Evolutionary conservation across 1,284 basidiomycete genomes (phyloP).

Genomic region (Exobasidium rhododendri): DNA sequence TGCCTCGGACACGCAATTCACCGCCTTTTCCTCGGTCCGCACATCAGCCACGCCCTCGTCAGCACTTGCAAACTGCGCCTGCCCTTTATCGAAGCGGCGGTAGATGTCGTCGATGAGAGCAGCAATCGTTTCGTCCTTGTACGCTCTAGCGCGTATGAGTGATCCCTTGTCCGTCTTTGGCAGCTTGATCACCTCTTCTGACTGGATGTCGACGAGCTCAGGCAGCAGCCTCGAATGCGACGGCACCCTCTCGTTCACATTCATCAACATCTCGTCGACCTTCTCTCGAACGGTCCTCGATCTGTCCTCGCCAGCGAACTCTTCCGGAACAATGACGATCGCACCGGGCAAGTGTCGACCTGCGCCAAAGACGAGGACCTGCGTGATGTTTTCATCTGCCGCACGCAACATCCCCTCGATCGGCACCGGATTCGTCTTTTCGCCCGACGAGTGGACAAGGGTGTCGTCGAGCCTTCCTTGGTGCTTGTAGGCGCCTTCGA

Average conservation of each 20-base stretch:
- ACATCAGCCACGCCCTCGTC: neutral
- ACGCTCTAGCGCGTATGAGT: neutral
- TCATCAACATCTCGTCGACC: neutral
- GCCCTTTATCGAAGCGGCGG: neutral
- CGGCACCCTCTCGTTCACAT: neutral
- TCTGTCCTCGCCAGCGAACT: conserved; percentile 29
- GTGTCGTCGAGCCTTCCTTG: conserved; percentile 66
- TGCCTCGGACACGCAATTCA: neutral
- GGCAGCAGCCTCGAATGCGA: conserved; percentile 4
- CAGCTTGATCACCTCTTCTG: neutral
- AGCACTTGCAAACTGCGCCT: conserved; percentile 33
- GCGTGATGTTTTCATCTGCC: conserved; percentile 58
- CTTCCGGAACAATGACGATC: conserved; percentile 62
- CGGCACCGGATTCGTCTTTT: conserved; percentile 39
- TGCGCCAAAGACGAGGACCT: conserved; percentile 65
- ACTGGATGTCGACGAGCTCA: neutral
- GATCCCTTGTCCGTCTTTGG: conserved; percentile 7
- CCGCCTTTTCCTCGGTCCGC: neutral
- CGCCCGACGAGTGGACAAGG: conserved; percentile 55
- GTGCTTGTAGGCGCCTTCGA: conserved; percentile 60
- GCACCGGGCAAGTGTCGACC: conserved; percentile 62
- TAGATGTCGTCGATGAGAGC: neutral
- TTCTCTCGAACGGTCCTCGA: neutral
- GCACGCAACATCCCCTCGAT: conserved; percentile 46
- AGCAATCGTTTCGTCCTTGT: neutral